Evolutionary conservation across 495 filamentous ascomycete genomes (phyloP).

Genomic region (Trichoderma reesei): DNA sequence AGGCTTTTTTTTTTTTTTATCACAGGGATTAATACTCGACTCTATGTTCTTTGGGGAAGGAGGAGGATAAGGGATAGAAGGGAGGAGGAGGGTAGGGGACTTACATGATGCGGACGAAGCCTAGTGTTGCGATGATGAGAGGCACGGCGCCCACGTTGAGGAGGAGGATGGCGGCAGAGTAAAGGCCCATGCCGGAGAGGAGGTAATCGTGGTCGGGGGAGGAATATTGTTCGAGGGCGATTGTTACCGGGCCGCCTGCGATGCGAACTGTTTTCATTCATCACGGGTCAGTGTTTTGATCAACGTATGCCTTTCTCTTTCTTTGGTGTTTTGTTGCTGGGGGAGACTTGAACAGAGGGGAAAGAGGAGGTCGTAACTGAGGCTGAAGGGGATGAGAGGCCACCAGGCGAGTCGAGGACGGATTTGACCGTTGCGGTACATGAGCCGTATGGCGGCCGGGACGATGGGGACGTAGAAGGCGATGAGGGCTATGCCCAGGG

Average conservation of each 20-base stretch:
- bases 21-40: background rate
- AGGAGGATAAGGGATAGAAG: background rate
- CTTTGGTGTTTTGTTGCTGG: too few relatives aligned
- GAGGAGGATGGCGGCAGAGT: background rate
- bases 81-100: background rate
- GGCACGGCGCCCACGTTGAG: slow-evolving; percentile 10
- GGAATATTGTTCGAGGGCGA: background rate
- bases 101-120: slow-evolving; percentile 11
- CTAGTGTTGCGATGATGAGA: slow-evolving; percentile 10
- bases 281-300: background rate
- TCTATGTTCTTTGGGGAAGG: background rate
- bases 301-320: background rate
- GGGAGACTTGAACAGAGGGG: too few relatives aligned
- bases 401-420: slow-evolving; percentile 11
- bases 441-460: slow-evolving; percentile 2
- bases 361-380: background rate
- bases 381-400: background rate
- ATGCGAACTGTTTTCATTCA: background rate
- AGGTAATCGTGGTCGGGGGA: too few relatives aligned
- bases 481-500: slow-evolving; percentile 10
- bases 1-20: background rate
- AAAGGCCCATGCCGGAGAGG: background rate
- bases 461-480: slow-evolving; percentile 11
- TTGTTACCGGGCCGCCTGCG: background rate
- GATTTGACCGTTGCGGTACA: slow-evolving; percentile 1